Percentiles rank a stretch among this genome's conserved stretches.
These are phyloP conservation scores for Paulownia fortunei DNA, from an alignment of 257 asterid species.

Conservation along the genomic window DNA sequence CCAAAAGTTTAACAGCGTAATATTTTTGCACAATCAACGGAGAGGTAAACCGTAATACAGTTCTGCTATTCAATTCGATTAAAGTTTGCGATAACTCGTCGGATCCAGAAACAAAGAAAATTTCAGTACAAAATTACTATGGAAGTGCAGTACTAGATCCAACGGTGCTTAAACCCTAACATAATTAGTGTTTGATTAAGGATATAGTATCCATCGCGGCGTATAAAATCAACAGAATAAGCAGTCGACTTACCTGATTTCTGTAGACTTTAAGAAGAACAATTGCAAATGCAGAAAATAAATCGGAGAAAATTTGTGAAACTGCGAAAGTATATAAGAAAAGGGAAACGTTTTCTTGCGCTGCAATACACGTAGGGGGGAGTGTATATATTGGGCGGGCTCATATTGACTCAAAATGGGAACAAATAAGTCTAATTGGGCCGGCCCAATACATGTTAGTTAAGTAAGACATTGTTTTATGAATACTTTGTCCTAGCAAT, in stretches of 20 bases:
- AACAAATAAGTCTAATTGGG: not conserved
- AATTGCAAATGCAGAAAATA: constrained; percentile 18
- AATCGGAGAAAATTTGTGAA: not conserved
- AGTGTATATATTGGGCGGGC: not conserved
- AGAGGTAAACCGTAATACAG: not conserved
- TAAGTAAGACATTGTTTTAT: too few species aligned
- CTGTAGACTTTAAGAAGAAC: constrained; percentile 11
- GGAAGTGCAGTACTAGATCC: constrained; percentile 12
- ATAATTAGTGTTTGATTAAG: not conserved
- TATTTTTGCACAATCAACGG: not conserved
- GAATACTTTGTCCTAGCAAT: too few species aligned
- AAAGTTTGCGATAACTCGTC: not conserved
- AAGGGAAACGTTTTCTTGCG: constrained; percentile 35
- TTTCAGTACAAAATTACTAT: not conserved
- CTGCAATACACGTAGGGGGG: constrained; percentile 27
- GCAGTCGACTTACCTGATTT: constrained; percentile 18
- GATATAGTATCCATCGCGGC: not conserved
- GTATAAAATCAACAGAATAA: not conserved
- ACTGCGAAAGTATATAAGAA: not conserved
- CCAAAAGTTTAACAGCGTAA: not conserved
- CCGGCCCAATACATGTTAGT: not conserved
- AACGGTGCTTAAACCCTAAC: constrained; percentile 23
- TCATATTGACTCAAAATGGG: not conserved
- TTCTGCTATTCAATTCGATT: not conserved
- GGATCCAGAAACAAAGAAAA: not conserved